Percentiles rank a stretch among this genome's conserved stretches.
Evolutionary conservation across 331 rosid genomes (phyloP).

Genomic region (Telfairia occidentalis): DNA sequence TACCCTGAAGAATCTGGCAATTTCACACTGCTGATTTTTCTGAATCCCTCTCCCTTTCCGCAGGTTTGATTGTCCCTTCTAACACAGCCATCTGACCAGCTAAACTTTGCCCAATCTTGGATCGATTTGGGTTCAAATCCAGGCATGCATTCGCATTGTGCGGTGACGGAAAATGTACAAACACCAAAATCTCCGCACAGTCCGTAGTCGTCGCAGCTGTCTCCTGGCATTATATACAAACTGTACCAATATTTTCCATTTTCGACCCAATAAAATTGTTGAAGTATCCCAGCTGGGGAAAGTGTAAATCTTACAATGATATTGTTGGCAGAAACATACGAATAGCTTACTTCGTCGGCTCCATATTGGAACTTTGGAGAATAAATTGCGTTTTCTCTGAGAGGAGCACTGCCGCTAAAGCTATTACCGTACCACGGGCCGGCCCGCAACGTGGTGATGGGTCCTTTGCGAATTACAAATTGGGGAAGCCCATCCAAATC

Average conservation of each 20-base stretch:
- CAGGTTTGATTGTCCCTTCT: constrained; percentile 15
- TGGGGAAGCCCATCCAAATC: constrained; percentile 26
- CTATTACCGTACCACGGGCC: constrained; percentile 30
- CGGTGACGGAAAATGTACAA: constrained; percentile 9
- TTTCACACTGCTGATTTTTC: constrained; percentile 10
- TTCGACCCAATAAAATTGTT: constrained; percentile 37
- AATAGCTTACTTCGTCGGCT: constrained; percentile 30
- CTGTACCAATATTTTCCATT: constrained; percentile 27
- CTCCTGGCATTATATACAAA: constrained; percentile 31
- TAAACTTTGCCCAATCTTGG: constrained; percentile 13
- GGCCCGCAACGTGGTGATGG: constrained; percentile 8
- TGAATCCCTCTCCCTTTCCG: constrained; percentile 24
- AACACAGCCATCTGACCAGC: constrained; percentile 22
- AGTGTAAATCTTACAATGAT: constrained; percentile 31
- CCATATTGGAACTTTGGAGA: constrained; percentile 23
- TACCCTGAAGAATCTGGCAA: constrained; percentile 20
- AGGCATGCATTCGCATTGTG: constrained; percentile 16
- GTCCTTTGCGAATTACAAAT: constrained; percentile 14
- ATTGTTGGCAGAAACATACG: constrained; percentile 26
- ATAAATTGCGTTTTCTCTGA: constrained; percentile 20
- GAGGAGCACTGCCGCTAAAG: constrained; percentile 15
- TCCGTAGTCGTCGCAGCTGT: constrained; percentile 35
- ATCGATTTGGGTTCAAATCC: constrained; percentile 24
- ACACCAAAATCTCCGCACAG: constrained; percentile 37
- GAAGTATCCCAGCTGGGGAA: constrained; percentile 25